A percentile compares a stretch with the other conserved stretches of the same genome.
phyloP scores from a whole-genome alignment of 148 eudicot genomes.

The Chenopodium quinoa region DNA sequence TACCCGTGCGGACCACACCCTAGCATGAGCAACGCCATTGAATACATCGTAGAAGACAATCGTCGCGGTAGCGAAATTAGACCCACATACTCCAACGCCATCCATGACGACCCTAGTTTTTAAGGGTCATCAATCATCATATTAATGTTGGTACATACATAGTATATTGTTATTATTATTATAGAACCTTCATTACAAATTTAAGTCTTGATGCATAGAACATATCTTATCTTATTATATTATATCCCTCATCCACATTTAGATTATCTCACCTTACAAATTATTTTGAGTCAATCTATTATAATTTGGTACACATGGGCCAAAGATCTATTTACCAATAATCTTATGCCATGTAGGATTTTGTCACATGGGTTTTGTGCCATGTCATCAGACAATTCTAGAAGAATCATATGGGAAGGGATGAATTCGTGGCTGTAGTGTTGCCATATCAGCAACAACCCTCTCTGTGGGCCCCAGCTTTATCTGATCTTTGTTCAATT shows the following conservation, averaged over 20 bases:
- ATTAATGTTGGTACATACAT: neutral
- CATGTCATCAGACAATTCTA: conserved; percentile 12
- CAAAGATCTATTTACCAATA: neutral
- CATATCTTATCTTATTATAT: neutral
- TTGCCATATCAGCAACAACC: conserved; percentile 10
- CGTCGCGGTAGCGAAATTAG: no score
- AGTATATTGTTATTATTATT: no score
- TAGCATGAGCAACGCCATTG: no score
- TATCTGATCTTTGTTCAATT: neutral
- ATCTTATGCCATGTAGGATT: conserved; percentile 12
- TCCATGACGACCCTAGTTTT: no score
- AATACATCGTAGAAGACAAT: no score
- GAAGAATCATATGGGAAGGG: neutral
- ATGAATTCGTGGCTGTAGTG: neutral
- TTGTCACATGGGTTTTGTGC: conserved; percentile 14
- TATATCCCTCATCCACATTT: neutral
- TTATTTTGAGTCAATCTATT: neutral
- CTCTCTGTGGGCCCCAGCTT: neutral
- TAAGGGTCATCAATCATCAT: neutral
- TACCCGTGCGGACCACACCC: no score
- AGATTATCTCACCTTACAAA: neutral
- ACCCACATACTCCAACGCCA: no score
- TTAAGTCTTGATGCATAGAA: neutral
- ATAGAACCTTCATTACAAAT: neutral
- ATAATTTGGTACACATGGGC: neutral